Evolutionary conservation across 768 basidiomycete species (phyloP).

Genomic region (Psilocybe azurescens): DNA sequence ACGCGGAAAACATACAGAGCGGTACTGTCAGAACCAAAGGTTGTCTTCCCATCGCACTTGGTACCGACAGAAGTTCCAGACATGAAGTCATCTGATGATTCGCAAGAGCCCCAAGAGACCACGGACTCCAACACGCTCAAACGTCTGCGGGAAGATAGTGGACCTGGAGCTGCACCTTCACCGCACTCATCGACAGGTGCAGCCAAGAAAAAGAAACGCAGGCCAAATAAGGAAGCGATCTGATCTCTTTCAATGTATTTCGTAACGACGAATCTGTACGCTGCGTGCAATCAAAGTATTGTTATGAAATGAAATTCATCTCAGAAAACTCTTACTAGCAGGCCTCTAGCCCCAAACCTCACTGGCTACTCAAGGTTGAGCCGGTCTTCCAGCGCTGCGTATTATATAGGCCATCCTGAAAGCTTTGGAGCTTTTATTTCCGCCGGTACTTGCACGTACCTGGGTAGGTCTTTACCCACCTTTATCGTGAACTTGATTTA

Average conservation of each 20-base stretch:
- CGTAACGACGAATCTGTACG: not conserved
- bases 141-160: constrained; percentile 5
- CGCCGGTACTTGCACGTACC: no score
- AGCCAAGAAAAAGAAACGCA: constrained; percentile 24
- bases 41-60: constrained; percentile 51
- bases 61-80: not conserved
- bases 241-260: constrained; percentile 19
- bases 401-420: no score
- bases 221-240: constrained; percentile 12
- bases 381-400: no score
- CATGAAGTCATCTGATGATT: not conserved
- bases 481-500: no score
- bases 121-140: constrained; percentile 1
- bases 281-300: no score
- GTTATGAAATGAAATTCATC: no score
- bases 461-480: no score
- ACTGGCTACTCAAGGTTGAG: no score
- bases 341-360: no score
- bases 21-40: constrained; percentile 73
- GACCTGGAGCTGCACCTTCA: not conserved
- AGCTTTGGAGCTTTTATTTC: no score
- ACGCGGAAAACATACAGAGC: constrained; percentile 84
- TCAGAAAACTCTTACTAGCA: no score
- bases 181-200: not conserved
- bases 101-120: constrained; percentile 4